phyloP scores from a whole-genome alignment of 352 stramenopile genomes.

The Phytophthora cryptogea region DNA sequence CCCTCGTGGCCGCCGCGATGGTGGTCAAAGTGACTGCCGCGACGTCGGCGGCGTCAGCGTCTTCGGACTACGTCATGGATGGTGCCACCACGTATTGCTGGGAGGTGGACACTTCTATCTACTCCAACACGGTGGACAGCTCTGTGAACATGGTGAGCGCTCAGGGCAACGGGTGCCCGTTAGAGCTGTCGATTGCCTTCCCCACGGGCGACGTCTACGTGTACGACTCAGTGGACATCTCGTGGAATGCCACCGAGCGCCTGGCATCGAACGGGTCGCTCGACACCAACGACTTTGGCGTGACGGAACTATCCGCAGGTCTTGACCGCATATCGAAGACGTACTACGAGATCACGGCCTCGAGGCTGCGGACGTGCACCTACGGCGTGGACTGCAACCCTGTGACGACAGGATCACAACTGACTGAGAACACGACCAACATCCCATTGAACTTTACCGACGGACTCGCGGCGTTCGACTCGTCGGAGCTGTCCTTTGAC shows the following conservation, averaged over 20 bases:
- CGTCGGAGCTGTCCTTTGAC: constrained; percentile 58
- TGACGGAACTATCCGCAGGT: constrained; percentile 46
- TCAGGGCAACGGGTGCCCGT: constrained; percentile 52
- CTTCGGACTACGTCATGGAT: constrained; percentile 35
- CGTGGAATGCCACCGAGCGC: constrained; percentile 69
- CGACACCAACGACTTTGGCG: constrained; percentile 49
- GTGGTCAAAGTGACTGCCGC: constrained; percentile 22
- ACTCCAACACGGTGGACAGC: constrained; percentile 48
- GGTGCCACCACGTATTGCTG: constrained; percentile 66
- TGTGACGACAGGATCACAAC: constrained; percentile 46
- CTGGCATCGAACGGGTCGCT: constrained; percentile 35
- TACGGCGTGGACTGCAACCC: constrained; percentile 57
- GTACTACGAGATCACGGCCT: constrained; percentile 59
- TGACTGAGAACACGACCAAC: constrained; percentile 56
- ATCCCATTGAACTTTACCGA: constrained; percentile 59
- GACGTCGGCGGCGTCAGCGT: constrained; percentile 21
- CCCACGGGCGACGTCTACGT: constrained; percentile 50
- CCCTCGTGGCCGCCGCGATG: constrained; percentile 11
- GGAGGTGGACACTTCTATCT: constrained; percentile 59
- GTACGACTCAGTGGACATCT: constrained; percentile 61
- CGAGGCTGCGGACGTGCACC: constrained; percentile 55
- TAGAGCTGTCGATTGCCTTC: constrained; percentile 53
- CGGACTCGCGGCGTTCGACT: constrained; percentile 51
- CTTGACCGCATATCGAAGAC: constrained; percentile 59
- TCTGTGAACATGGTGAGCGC: constrained; percentile 41